Conservation (phyloP, 2,329 filamentous ascomycete genomes). For the Ophiostoma montium region DNA sequence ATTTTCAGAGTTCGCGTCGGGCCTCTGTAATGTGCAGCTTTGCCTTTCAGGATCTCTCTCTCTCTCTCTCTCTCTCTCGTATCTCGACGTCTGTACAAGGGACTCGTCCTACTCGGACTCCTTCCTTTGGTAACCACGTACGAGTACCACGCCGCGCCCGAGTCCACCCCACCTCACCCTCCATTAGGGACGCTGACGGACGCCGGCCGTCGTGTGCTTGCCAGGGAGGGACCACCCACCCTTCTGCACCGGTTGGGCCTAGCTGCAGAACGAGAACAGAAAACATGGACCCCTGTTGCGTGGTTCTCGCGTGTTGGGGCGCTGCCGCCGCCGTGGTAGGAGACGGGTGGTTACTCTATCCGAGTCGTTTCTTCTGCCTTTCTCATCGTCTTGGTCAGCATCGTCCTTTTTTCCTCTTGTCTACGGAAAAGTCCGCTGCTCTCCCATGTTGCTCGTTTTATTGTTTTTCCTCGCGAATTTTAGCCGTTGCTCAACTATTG, state of each 20-base stretch:
- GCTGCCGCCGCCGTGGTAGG: not conserved
- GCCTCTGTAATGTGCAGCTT: too few relatives aligned
- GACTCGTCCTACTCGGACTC: not conserved
- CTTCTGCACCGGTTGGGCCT: not conserved
- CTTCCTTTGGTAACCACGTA: too few relatives aligned
- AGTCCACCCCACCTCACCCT: not conserved
- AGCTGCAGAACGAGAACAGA: not conserved
- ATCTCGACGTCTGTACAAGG: not conserved
- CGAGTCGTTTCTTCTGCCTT: not conserved
- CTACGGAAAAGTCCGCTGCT: too few relatives aligned
- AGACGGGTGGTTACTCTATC: not conserved
- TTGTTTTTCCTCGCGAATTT: too few relatives aligned
- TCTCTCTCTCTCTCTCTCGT: not conserved
- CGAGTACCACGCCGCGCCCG: not conserved
- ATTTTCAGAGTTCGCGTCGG: too few relatives aligned
- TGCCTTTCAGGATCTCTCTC: not conserved
- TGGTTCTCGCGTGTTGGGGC: conserved; percentile 2
- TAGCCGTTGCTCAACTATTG: not conserved
- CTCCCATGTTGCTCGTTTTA: too few relatives aligned
- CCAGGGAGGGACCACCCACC: not conserved
- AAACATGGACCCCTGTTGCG: not conserved
- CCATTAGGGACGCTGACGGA: not conserved
- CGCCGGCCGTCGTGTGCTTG: not conserved
- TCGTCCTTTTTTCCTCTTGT: too few relatives aligned
- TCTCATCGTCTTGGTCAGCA: too few relatives aligned